A percentile compares a stretch with the other conserved stretches of the same genome.
phyloP scores from a whole-genome alignment of 495 filamentous ascomycete genomes.

The Aspergillus coremiiformis region DNA sequence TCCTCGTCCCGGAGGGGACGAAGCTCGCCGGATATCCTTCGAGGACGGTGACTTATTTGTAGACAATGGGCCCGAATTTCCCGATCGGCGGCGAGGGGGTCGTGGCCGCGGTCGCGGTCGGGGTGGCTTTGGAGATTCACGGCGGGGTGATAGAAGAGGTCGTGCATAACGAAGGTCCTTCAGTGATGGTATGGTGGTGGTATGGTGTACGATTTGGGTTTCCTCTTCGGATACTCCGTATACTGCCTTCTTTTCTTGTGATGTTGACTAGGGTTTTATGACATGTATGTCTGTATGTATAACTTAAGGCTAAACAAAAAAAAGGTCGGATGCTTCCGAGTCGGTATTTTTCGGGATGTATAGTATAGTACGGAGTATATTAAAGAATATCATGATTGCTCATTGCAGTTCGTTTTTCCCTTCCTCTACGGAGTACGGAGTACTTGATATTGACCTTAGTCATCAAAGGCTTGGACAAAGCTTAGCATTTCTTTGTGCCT shows the following conservation, averaged over 20 bases:
- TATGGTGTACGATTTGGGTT: not conserved
- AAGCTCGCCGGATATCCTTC: slow-evolving; percentile 71
- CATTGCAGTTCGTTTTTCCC: not conserved
- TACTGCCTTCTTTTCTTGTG: not conserved
- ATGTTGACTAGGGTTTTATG: not conserved
- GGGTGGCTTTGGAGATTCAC: slow-evolving; percentile 27
- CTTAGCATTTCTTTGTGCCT: not conserved
- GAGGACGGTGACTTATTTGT: slow-evolving; percentile 64
- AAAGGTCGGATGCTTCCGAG: no score
- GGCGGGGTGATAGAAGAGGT: slow-evolving; percentile 21
- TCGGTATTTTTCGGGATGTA: not conserved
- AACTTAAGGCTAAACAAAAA: not conserved
- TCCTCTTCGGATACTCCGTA: not conserved
- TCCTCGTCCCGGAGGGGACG: slow-evolving; percentile 46
- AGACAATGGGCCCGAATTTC: slow-evolving; percentile 66
- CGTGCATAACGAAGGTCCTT: slow-evolving; percentile 7
- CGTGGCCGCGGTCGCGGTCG: slow-evolving; percentile 22
- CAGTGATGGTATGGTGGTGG: not conserved
- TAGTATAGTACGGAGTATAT: not conserved
- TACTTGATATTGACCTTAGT: not conserved
- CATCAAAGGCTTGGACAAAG: not conserved
- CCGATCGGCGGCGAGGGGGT: slow-evolving; percentile 26
- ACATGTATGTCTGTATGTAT: not conserved
- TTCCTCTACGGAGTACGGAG: not conserved
- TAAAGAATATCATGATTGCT: not conserved